Evolutionary conservation across 139 green algal species (phyloP), one percentile per base, ranked within the genome.

Genomic region (Micromonas commoda): DNA sequence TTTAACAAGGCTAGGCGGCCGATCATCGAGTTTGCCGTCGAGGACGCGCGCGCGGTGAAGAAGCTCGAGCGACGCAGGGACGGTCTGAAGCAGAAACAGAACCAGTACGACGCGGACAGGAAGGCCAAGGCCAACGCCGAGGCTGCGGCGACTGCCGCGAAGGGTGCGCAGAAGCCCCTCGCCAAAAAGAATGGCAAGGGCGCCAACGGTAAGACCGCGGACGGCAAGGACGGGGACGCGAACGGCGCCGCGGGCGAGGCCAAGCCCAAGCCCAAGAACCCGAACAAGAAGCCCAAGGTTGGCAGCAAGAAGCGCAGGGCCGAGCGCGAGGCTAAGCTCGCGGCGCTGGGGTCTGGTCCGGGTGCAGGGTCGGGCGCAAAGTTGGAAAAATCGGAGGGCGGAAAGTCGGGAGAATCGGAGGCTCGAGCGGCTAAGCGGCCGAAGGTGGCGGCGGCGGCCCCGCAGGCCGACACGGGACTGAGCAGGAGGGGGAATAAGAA

Each of bases 1-100:
- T 96, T 90, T 28, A 37, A 32, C 9, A 51, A 77, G 37, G 82
- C 90, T 0, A 65, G 80, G 20, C 80, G 92, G 1, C 93, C 92
- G 21, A 94, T 75, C 29, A 37, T 75, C 24, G 68, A 75, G 68
- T 75, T 75, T 26, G 35, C 68, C 1, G 33, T 75, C 13, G 68
- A 75, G 53, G 68, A 77, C 52, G 53, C 71, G 29, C 26, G 71
- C 21, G 71, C 71, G 26, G 52, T 77, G 51, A 57, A 60, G 29
- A 77, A 77, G 28, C 28, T 77, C 21, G 71, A 77, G 28, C n/a
- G 33, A 20, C 45, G 38, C 1, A 39, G 23, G 23, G 31, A 60
- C 1, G 26, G 29, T 35, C 68, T 38, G 2, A 39, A 75, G 1
- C 1, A 63, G 35, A 1, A 32, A 20, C n/a, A 37, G 26, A 75